Evolutionary conservation across 2,329 filamentous ascomycete species (phyloP), one percentile per base, ranked within the genome.

Genomic region (Fusarium sp.): DNA sequence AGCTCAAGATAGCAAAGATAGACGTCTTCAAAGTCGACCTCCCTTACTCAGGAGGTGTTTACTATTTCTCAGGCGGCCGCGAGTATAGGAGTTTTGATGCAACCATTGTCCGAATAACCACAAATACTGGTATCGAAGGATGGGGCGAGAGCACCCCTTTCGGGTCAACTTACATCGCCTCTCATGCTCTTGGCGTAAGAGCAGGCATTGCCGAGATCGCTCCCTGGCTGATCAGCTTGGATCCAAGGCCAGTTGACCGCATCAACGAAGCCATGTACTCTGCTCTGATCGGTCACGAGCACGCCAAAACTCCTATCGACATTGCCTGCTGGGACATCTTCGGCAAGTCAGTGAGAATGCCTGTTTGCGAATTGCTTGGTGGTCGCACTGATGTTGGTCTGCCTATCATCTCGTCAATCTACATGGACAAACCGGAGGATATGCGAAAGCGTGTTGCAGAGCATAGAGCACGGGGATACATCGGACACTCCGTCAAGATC

Each of bases 91-190:
- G 64, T 59, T 75, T 75, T 15, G 73, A 75, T 38, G 65, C 52
- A 15, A 74, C 73, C 15, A 65, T 74, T 58, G 71, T 75, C 21
- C 72, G 72, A 40, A 67, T 75, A 33, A 75, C 70, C 16, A 74
- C 73, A 32, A 28, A 69, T 33, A 75, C 64, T 10, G 73, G 72
- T 10, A 69, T 75, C 47, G 64, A 73, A 44, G 70, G 70, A 46
- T 75, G 72, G 72, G 73, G 70, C 6, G 72, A 75, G 33, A 76
- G 71, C 42, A 74, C 71, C 2, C 73, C 72, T 25, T 75, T 75
- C 30, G 73, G 67, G 9, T 69, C 72, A 19, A 72, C 61, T 38
- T 75, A 69, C 11, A 59, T 75, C 23, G 70, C 72, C 23, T 33
- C 72, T 19, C 73, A 75, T 47, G 70, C 72, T 25, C 71, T 65